These are phyloP conservation scores for Wickerhamiella azyma DNA, from an alignment of 805 yeast genomes.

Conservation along the genomic window DNA sequence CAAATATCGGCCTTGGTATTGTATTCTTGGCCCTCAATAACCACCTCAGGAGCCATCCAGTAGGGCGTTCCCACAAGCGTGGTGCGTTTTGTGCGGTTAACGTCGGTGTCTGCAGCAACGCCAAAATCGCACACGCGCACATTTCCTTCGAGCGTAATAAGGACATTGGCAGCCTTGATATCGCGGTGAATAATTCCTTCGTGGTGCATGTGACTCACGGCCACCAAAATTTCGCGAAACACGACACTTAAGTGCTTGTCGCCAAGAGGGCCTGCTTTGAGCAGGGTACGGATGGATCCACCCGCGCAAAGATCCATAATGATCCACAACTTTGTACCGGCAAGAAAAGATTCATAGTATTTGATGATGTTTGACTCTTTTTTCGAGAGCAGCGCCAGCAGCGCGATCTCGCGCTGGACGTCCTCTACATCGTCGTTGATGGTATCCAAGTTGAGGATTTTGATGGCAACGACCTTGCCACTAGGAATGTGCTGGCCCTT, in stretches of 20 bases:
- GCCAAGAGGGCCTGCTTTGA: constrained; percentile 77
- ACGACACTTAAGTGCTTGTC: constrained; percentile 77
- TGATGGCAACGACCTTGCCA: constrained; percentile 77
- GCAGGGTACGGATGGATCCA: constrained; percentile 75
- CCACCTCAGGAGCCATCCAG: constrained; percentile 46
- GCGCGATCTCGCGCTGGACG: constrained; percentile 84
- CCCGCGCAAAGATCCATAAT: constrained; percentile 97
- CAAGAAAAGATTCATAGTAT: constrained; percentile 76
- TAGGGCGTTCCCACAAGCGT: constrained; percentile 67
- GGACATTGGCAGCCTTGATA: constrained; percentile 88
- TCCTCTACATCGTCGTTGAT: constrained; percentile 89
- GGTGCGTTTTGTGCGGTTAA: constrained; percentile 62
- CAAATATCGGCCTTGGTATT: constrained; percentile 85
- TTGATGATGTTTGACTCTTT: constrained; percentile 79
- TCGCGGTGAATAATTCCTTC: constrained; percentile 93
- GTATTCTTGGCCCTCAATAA: constrained; percentile 31
- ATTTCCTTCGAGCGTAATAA: constrained; percentile 76
- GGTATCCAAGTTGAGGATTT: constrained; percentile 82
- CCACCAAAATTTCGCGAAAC: constrained; percentile 65
- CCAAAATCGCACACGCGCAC: constrained; percentile 96
- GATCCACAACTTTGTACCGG: constrained; percentile 90
- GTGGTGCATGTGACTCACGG: constrained; percentile 67
- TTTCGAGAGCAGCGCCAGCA: constrained; percentile 64
- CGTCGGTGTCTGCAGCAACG: constrained; percentile 85
- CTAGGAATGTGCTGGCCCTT: constrained; percentile 51